Percentiles rank a stretch among this genome's conserved stretches.
Evolutionary conservation across 306 rosid species (phyloP).

Genomic region (Corylus americana): DNA sequence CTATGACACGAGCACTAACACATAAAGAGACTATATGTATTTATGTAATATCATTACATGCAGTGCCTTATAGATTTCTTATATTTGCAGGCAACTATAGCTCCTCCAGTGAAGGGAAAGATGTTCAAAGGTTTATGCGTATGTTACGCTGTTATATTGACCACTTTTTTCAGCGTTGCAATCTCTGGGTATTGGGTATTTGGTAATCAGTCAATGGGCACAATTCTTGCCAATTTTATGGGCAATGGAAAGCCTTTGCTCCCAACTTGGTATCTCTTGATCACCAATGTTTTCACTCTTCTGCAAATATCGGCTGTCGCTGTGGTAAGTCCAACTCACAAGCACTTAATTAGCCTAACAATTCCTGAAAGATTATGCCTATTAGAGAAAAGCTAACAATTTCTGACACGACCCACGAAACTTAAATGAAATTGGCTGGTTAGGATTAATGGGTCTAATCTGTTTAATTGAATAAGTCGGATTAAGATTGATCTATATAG

Average conservation of each 20-base stretch:
- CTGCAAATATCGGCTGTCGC: slow-evolving; percentile 64
- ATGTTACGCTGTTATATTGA: slow-evolving; percentile 56
- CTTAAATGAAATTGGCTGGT: no score
- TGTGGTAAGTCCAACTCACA: slow-evolving; percentile 45
- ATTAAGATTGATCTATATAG: background rate
- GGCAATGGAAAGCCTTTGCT: slow-evolving; percentile 36
- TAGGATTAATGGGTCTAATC: no score
- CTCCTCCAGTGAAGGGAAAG: slow-evolving; percentile 76
- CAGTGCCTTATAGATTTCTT: background rate
- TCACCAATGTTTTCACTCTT: slow-evolving; percentile 59
- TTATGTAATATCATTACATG: no score
- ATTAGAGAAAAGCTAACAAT: no score
- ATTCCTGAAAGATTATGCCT: background rate
- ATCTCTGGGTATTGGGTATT: slow-evolving; percentile 90
- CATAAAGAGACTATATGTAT: no score
- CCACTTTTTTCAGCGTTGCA: slow-evolving; percentile 57
- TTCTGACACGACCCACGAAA: no score
- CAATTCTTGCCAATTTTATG: slow-evolving; percentile 58
- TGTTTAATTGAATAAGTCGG: no score
- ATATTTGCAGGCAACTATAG: slow-evolving; percentile 71
- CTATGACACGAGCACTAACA: no score
- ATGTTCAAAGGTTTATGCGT: slow-evolving; percentile 82
- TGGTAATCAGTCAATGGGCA: slow-evolving; percentile 56
- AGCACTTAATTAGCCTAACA: no score
- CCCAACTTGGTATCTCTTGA: slow-evolving; percentile 68